Evolutionary conservation across 169 alveolate species (phyloP).

Genomic region (Perkinsus olseni): DNA sequence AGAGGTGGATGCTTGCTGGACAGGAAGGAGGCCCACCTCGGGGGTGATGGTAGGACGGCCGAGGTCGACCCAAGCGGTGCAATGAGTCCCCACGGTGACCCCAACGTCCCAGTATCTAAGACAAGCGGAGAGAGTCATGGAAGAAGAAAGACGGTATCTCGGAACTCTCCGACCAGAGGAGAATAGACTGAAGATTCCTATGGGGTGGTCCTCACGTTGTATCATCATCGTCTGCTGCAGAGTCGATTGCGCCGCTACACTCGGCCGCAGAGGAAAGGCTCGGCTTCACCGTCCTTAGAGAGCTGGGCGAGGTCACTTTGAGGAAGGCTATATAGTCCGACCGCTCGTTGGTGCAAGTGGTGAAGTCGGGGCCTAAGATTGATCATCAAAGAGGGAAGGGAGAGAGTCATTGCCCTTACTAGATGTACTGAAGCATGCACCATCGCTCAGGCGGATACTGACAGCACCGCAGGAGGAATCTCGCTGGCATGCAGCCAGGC

Average conservation of each 20-base stretch:
- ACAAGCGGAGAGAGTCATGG: neutral
- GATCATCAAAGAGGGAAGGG: neutral
- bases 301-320: neutral
- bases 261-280: neutral
- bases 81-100: neutral
- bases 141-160: neutral
- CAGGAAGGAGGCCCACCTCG: neutral
- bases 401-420: neutral
- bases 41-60: neutral
- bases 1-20: neutral
- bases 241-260: neutral
- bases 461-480: neutral
- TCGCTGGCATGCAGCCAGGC: neutral
- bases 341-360: neutral
- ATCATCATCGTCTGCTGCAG: neutral
- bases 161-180: no score
- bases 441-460: neutral
- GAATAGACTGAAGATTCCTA: no score
- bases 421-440: neutral
- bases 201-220: neutral
- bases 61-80: neutral
- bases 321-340: neutral
- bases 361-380: neutral
- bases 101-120: neutral
- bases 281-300: neutral